These are phyloP conservation scores for Gamarada debralockiae DNA, from an alignment of 495 filamentous ascomycete species.

Conservation along the genomic window DNA sequence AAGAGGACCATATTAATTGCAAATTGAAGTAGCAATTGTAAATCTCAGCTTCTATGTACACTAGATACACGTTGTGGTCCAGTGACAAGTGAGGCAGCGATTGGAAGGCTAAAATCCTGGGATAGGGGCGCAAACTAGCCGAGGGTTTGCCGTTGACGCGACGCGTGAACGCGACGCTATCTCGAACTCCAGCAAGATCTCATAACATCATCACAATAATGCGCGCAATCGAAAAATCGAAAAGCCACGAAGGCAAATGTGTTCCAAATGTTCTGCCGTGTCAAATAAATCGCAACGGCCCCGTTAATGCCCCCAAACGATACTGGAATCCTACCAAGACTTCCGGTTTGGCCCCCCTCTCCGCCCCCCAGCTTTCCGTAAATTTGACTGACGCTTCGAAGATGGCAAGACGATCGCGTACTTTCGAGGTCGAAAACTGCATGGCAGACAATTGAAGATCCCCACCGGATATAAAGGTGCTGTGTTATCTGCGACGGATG, in stretches of 20 bases:
- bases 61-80: too few species aligned
- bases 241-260: constrained; percentile 35
- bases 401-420: constrained; percentile 55
- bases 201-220: constrained; percentile 9
- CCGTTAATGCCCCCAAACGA: constrained; percentile 56
- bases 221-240: constrained; percentile 22
- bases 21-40: too few species aligned
- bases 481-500: constrained; percentile 31
- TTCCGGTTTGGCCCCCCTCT: constrained; percentile 18
- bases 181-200: neutral
- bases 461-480: constrained; percentile 73
- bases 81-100: too few species aligned
- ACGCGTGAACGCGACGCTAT: too few species aligned
- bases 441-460: constrained; percentile 60
- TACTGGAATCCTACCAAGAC: constrained; percentile 63
- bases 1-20: too few species aligned
- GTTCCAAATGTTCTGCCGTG: constrained; percentile 84
- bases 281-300: constrained; percentile 73
- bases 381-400: neutral
- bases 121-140: too few species aligned
- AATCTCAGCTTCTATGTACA: too few species aligned
- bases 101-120: too few species aligned
- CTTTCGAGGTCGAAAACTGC: constrained; percentile 80
- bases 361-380: neutral
- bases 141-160: too few species aligned